Conservation (phyloP, 2,329 filamentous ascomycete genomes). For the Huntiella decipiens region DNA sequence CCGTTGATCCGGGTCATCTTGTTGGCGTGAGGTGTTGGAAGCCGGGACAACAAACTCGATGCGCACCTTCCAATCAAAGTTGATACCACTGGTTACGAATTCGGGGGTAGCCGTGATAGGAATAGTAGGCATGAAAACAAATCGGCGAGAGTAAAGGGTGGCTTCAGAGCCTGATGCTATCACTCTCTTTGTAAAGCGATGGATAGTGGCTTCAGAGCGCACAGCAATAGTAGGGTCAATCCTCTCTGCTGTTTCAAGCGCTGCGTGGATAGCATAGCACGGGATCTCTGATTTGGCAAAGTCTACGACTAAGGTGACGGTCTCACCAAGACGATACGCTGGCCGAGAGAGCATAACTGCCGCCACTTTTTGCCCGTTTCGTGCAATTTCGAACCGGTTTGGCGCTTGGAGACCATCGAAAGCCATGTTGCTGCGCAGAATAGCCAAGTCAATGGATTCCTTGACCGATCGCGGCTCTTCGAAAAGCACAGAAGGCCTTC, state of each 20-base stretch:
- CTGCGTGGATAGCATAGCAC: constrained; percentile 69
- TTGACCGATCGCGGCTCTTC: constrained; percentile 47
- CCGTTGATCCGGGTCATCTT: constrained; percentile 10
- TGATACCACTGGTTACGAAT: constrained; percentile 77
- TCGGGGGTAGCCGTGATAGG: constrained; percentile 72
- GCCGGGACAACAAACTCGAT: constrained; percentile 77
- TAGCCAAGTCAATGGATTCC: constrained; percentile 79
- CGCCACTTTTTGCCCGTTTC: constrained; percentile 78
- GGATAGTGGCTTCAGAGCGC: constrained; percentile 67
- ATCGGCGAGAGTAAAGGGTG: constrained; percentile 58
- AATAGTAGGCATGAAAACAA: constrained; percentile 68
- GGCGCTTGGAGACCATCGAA: constrained; percentile 53
- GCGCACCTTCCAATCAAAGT: constrained; percentile 70
- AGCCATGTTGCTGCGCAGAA: constrained; percentile 60
- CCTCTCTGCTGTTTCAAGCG: constrained; percentile 72
- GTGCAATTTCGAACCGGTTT: constrained; percentile 91
- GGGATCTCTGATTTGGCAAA: constrained; percentile 60
- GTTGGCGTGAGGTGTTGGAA: background rate
- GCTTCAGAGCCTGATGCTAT: constrained; percentile 65
- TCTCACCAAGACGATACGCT: constrained; percentile 75
- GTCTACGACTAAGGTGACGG: constrained; percentile 66
- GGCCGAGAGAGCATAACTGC: constrained; percentile 78
- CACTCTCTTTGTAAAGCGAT: constrained; percentile 67
- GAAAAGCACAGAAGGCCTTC: constrained; percentile 29
- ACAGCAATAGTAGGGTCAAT: constrained; percentile 66